These are phyloP conservation scores for Aspergillus pseudonomiae DNA, from an alignment of 2,329 filamentous ascomycete species.

Conservation along the genomic window DNA sequence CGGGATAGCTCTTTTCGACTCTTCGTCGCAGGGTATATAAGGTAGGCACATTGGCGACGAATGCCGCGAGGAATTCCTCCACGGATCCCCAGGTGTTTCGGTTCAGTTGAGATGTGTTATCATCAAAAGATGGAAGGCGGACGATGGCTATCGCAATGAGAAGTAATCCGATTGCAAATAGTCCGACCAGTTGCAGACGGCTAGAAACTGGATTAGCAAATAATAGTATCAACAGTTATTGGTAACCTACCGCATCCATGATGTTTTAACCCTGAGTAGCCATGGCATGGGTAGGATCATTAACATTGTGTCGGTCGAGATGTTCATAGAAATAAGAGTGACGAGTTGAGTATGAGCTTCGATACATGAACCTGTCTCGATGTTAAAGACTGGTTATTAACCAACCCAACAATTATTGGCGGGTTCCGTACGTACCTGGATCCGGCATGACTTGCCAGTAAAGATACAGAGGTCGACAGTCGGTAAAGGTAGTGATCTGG, in stretches of 20 bases:
- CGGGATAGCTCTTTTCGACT: neutral
- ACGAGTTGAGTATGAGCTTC: conserved; percentile 5
- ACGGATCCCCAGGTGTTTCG: conserved; percentile 11
- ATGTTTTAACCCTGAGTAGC: conserved; percentile 9
- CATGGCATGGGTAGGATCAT: conserved; percentile 17
- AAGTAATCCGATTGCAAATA: conserved; percentile 17
- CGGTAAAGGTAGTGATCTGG: conserved; percentile 5
- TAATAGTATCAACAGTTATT: rapidly evolving
- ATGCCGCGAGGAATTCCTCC: conserved; percentile 11
- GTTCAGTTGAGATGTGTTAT: conserved; percentile 3
- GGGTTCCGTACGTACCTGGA: conserved; percentile 7
- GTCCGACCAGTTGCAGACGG: conserved; percentile 10
- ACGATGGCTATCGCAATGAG: conserved; percentile 12
- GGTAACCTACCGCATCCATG: conserved; percentile 10
- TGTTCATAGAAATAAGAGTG: conserved; percentile 10
- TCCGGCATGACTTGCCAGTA: conserved; percentile 16
- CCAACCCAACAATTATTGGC: neutral
- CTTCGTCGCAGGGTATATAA: conserved; percentile 14
- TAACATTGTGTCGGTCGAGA: conserved; percentile 13
- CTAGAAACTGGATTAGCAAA: neutral
- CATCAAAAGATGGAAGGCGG: conserved; percentile 10
- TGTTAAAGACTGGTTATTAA: neutral
- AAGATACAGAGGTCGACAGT: conserved; percentile 9
- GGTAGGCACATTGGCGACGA: conserved; percentile 17
- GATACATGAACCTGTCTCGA: conserved; percentile 9